Conservation (phyloP, 2,329 filamentous ascomycete genomes). For the Ilyonectria mors-panacis region DNA sequence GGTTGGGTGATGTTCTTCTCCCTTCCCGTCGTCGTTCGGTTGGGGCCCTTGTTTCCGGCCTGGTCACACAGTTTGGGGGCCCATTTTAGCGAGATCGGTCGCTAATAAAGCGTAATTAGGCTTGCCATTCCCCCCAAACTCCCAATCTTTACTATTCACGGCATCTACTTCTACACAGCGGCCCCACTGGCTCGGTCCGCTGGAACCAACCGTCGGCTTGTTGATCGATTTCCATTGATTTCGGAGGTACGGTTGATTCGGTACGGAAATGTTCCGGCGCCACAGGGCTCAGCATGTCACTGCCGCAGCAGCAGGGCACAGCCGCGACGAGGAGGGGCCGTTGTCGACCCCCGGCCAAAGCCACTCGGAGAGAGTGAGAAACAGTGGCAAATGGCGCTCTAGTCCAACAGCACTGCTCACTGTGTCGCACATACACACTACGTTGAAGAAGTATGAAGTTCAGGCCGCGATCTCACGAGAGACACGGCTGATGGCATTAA, state of each 20-base stretch:
- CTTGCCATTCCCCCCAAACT: not conserved
- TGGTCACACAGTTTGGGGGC: not conserved
- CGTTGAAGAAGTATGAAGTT: too few relatives aligned
- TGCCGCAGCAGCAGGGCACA: not conserved
- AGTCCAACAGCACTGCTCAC: not conserved
- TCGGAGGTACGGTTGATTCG: not conserved
- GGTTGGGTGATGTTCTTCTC: not conserved
- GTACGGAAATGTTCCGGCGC: not conserved
- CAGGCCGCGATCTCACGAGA: not conserved
- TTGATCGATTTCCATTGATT: not conserved
- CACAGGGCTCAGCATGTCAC: not conserved
- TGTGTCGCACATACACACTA: too few relatives aligned
- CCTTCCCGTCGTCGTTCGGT: not conserved
- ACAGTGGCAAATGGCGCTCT: not conserved
- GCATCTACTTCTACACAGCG: not conserved
- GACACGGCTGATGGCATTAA: not conserved
- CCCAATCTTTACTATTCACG: too few relatives aligned
- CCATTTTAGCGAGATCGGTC: not conserved
- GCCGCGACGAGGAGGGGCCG: not conserved
- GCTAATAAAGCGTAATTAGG: not conserved
- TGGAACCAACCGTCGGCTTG: conserved; percentile 32
- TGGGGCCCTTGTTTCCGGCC: not conserved
- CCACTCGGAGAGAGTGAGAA: not conserved
- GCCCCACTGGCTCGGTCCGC: conserved; percentile 29
- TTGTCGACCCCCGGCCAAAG: not conserved